Evolutionary conservation across 768 basidiomycete species (phyloP).

Genomic region (Tricholoma hemisulphureum): DNA sequence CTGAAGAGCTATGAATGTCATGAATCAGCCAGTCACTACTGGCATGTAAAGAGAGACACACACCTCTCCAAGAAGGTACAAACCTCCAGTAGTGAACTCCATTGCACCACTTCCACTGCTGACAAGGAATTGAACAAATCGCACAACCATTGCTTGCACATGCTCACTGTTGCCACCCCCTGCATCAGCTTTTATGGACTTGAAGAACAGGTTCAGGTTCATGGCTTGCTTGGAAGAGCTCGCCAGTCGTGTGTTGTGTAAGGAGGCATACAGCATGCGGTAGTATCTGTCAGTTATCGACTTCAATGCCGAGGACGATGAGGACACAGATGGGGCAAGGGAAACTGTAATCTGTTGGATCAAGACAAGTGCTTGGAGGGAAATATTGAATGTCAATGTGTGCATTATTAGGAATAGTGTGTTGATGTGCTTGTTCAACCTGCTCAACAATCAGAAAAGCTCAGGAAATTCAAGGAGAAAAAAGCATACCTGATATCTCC

Average conservation of each 20-base stretch:
- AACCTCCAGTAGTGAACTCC: constrained; percentile 86
- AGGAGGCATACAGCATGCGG: constrained; percentile 84
- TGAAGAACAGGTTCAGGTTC: constrained; percentile 94
- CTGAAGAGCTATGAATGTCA: constrained; percentile 37
- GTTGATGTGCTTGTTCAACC: constrained; percentile 84
- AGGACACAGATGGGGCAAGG: constrained; percentile 38
- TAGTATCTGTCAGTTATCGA: constrained; percentile 67
- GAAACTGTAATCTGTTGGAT: constrained; percentile 79
- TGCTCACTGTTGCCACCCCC: constrained; percentile 55
- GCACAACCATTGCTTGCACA: constrained; percentile 75
- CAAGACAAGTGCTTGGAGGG: constrained; percentile 85
- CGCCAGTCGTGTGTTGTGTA: constrained; percentile 78
- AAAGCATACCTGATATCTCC: constrained; percentile 57
- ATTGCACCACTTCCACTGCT: constrained; percentile 70
- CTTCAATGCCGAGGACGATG: constrained; percentile 43
- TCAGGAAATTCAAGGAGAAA: not conserved
- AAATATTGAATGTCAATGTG: constrained; percentile 94
- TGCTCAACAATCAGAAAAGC: constrained; percentile 25
- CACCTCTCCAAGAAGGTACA: constrained; percentile 88
- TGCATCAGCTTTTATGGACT: constrained; percentile 69
- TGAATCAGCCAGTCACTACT: not conserved
- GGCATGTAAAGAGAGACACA: constrained; percentile 16
- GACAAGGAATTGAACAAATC: constrained; percentile 79
- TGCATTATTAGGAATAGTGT: constrained; percentile 95
- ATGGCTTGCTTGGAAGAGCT: constrained; percentile 91